These are phyloP conservation scores for Dentipellis fragilis DNA, from an alignment of 768 basidiomycete species.

Conservation along the genomic window DNA sequence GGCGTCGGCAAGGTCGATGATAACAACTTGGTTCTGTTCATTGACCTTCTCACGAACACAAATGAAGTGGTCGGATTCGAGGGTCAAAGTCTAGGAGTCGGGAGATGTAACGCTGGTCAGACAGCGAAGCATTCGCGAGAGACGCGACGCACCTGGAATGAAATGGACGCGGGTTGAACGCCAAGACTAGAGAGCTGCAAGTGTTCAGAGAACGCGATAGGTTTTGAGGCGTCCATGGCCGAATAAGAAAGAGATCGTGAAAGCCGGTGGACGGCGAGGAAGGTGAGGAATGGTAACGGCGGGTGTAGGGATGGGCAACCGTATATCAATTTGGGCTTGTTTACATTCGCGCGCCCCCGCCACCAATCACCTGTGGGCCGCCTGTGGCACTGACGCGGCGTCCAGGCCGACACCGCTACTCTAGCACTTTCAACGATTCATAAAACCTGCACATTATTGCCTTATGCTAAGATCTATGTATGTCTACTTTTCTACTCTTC, in stretches of 20 bases:
- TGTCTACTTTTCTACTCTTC: constrained; percentile 33
- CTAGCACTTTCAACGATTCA: no score
- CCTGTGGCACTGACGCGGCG: background rate
- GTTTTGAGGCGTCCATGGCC: constrained; percentile 41
- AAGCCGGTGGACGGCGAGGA: constrained; percentile 3
- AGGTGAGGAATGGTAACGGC: constrained; percentile 5
- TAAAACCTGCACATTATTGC: background rate
- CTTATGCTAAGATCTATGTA: background rate
- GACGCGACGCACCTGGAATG: constrained; percentile 71
- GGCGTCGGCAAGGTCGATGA: constrained; percentile 94
- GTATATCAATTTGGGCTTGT: constrained; percentile 12
- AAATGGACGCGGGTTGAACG: constrained; percentile 93
- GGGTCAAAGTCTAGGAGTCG: constrained; percentile 63
- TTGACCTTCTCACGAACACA: constrained; percentile 94
- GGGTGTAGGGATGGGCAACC: background rate
- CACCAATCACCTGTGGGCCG: no score
- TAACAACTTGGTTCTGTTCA: constrained; percentile 96
- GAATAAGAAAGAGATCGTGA: constrained; percentile 7
- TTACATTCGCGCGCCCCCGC: background rate
- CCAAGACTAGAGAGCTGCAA: constrained; percentile 92
- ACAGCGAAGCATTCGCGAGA: constrained; percentile 1
- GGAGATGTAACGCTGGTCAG: background rate
- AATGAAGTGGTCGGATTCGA: constrained; percentile 97
- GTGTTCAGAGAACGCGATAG: constrained; percentile 85
- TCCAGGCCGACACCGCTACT: no score